Percentiles rank a stretch among this genome's conserved stretches.
phyloP scores from a whole-genome alignment of 208 protist genomes.

The Trichomonas tenax region DNA sequence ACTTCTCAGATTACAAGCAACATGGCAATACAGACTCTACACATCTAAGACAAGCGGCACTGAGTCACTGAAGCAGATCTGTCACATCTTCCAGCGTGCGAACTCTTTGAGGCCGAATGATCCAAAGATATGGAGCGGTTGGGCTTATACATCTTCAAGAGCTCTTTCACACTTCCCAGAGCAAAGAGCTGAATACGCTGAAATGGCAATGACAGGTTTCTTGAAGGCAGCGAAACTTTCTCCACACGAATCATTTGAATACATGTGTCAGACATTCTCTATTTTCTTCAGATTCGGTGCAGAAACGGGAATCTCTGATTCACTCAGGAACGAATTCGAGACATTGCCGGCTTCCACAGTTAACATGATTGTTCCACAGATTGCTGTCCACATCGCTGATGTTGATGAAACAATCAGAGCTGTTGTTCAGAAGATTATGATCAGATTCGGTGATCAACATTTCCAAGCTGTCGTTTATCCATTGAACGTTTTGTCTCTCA shows the following conservation, averaged over 20 bases:
- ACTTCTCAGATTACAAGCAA: background rate
- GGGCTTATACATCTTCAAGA: background rate
- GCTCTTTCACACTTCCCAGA: conserved; percentile 6
- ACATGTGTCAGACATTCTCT: conserved; percentile 7
- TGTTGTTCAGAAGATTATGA: background rate
- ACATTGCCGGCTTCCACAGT: background rate
- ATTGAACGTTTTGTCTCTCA: background rate
- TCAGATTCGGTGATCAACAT: background rate
- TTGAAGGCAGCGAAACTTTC: background rate
- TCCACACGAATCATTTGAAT: background rate
- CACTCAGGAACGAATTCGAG: background rate
- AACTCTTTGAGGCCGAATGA: background rate
- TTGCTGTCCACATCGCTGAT: background rate
- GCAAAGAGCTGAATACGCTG: background rate
- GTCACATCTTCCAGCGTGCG: background rate
- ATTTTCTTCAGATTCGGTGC: conserved; percentile 8
- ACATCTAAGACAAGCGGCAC: background rate
- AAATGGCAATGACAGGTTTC: background rate
- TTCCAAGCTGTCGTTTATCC: conserved; percentile 8
- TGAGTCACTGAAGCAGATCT: background rate
- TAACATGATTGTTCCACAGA: background rate
- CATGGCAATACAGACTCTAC: background rate
- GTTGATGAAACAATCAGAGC: background rate
- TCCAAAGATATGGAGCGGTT: background rate
- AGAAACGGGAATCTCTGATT: background rate